Evolutionary conservation across 805 yeast species (phyloP), one percentile per base, ranked within the genome.

Genomic region (Zygoascus flipseniorum): DNA sequence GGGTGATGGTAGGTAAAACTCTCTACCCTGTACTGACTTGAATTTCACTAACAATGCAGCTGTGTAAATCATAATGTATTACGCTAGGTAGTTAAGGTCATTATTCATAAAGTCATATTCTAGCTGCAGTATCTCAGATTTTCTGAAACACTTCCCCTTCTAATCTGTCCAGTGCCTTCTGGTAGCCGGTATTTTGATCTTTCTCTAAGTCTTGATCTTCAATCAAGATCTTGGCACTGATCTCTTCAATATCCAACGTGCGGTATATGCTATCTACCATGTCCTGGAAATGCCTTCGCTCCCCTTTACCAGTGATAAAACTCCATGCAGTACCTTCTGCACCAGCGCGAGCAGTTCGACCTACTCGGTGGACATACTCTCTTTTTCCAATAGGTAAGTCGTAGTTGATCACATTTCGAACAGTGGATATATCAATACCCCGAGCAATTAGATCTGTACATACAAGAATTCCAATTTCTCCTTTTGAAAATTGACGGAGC

Each of bases 291-390:
- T 56, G 76, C 59, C 76, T 81, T 50, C 72, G 75, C 61, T 93
- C 98, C 51, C 89, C 90, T 52, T 79, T 80, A 31, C 96, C 95
- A 54, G 81, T 75, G n/a, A 83, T 74, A 26, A 92, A 66, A 47
- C 81, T 85, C 65, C 82, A 78, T 0, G 96, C 96, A 39, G 72
- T 71, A 65, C 99, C 99, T 0, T 59, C 51, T 37, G 82, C 79
- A 50, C 85, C 83, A 1, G 99, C 99, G 71, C 99, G 81, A 1
- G 98, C 97, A 0, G 98, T 90, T 73, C 99, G 83, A 43, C 99
- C 99, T 42, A 89, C 89, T 63, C 99, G 79, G 69, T 93, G 99
- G 28, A 93, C 89, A 60, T 93, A 93, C 61, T 93, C 98, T 58
- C 95, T 83, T 0, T 90, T 77, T 0, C 96, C 85, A 26, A 80